Percentiles rank a stretch among this genome's conserved stretches.
These are phyloP conservation scores for Hirschfeldia incana DNA, from an alignment of 345 rosid species.

Conservation along the genomic window DNA sequence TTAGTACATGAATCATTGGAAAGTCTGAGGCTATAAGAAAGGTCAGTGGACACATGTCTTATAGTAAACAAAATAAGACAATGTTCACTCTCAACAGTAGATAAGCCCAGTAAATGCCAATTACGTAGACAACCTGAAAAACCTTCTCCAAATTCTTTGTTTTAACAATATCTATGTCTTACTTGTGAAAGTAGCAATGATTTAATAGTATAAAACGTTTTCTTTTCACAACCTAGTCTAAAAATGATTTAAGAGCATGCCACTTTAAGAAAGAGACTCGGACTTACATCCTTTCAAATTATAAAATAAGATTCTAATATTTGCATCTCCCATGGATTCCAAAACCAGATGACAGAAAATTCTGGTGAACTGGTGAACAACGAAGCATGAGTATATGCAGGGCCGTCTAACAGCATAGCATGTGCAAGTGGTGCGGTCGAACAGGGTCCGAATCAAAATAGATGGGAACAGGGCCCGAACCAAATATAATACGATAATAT, in stretches of 20 bases:
- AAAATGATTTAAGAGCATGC: not conserved
- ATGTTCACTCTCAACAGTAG: slow-evolving; percentile 6
- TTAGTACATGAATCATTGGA: slow-evolving; percentile 12
- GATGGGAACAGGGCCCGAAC: no score
- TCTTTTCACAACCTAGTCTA: not conserved
- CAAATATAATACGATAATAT: no score
- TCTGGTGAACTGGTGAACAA: slow-evolving; percentile 7
- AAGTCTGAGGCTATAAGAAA: not conserved
- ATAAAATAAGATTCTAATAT: slow-evolving; percentile 12
- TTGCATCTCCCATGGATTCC: slow-evolving; percentile 18
- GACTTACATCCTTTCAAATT: not conserved
- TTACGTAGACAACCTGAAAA: slow-evolving; percentile 7
- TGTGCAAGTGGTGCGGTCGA: no score
- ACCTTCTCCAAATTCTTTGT: not conserved
- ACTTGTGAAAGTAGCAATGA: slow-evolving; percentile 24
- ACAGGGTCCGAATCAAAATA: no score
- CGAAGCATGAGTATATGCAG: slow-evolving; percentile 7
- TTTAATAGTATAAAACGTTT: not conserved
- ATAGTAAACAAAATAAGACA: slow-evolving; percentile 5
- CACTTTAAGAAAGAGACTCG: not conserved
- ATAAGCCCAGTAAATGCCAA: slow-evolving; percentile 12
- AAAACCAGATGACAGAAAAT: slow-evolving; percentile 18
- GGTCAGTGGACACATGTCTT: not conserved
- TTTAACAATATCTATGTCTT: slow-evolving; percentile 5
- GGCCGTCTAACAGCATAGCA: no score